A percentile compares a stretch with the other conserved stretches of the same genome.
Evolutionary conservation across 257 asterid species (phyloP).

Genomic region (Osmanthus fragrans): DNA sequence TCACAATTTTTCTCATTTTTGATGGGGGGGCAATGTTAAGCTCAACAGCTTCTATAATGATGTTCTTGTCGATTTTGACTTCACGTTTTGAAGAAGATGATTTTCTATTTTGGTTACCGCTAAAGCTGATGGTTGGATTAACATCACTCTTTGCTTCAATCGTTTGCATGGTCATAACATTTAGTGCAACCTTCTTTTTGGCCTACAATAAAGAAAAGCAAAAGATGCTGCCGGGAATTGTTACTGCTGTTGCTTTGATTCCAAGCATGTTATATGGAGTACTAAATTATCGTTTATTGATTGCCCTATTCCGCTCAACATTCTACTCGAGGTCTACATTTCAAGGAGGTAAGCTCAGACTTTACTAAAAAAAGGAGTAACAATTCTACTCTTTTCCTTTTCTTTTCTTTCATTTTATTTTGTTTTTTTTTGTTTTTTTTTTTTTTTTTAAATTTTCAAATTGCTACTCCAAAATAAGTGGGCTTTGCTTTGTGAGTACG

Average conservation of each 20-base stretch:
- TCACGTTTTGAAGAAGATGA: constrained; percentile 18
- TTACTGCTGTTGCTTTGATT: constrained; percentile 13
- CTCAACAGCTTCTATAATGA: constrained; percentile 19
- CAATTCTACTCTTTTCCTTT: too few relatives aligned
- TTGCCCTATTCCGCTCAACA: constrained; percentile 9
- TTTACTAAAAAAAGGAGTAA: not conserved
- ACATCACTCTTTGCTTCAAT: constrained; percentile 7
- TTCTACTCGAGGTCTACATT: not conserved
- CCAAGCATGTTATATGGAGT: constrained; percentile 3
- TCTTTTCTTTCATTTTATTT: too few relatives aligned
- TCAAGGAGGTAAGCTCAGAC: not conserved
- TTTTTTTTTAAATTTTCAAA: too few relatives aligned
- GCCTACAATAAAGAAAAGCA: constrained; percentile 4
- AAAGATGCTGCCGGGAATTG: not conserved
- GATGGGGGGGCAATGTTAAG: constrained; percentile 14
- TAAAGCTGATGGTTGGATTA: constrained; percentile 12
- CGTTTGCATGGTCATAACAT: constrained; percentile 5
- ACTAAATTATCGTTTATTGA: not conserved
- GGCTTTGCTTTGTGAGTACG: too few relatives aligned
- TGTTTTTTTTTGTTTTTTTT: too few relatives aligned
- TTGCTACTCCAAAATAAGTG: too few relatives aligned
- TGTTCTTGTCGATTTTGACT: constrained; percentile 24
- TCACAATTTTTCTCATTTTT: constrained; percentile 25
- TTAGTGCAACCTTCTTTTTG: constrained; percentile 18
- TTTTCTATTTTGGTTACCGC: constrained; percentile 15